A percentile compares a stretch with the other conserved stretches of the same genome.
These are phyloP conservation scores for Aspergillus pseudonomiae DNA, from an alignment of 2,329 filamentous ascomycete genomes.

Conservation along the genomic window DNA sequence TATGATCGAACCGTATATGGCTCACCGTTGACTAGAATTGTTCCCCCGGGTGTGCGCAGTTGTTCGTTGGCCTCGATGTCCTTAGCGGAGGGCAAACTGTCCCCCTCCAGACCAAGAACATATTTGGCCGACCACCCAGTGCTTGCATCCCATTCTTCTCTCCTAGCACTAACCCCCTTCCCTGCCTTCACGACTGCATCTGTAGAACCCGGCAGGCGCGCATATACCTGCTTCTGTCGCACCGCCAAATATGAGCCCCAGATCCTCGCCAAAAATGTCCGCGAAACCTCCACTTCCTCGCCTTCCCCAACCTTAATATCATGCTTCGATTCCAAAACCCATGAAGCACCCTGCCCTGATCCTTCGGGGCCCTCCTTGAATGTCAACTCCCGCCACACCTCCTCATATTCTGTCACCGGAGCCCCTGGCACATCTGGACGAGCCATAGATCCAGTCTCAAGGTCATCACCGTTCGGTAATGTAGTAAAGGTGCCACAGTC, in stretches of 20 bases:
- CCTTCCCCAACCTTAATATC: conserved; percentile 16
- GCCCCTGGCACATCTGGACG: conserved; percentile 37
- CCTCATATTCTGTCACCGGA: conserved; percentile 59
- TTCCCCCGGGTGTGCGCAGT: conserved; percentile 24
- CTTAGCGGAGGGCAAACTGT: conserved; percentile 26
- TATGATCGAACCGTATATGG: conserved; percentile 32
- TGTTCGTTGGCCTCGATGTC: conserved; percentile 14
- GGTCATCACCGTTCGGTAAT: conserved; percentile 44
- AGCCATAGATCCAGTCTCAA: conserved; percentile 45
- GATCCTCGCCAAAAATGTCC: conserved; percentile 35
- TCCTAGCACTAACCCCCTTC: conserved; percentile 30
- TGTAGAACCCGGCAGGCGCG: conserved; percentile 9
- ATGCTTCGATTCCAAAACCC: conserved; percentile 33
- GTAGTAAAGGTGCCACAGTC: conserved; percentile 43
- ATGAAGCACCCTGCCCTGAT: conserved; percentile 25
- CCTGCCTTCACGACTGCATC: conserved; percentile 26
- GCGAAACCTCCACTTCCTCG: conserved; percentile 22
- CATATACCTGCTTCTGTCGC: conserved; percentile 27
- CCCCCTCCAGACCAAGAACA: conserved; percentile 1
- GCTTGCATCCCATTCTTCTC: conserved; percentile 23
- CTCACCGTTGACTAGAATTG: conserved; percentile 20
- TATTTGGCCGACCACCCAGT: conserved; percentile 17
- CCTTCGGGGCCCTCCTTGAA: conserved; percentile 36
- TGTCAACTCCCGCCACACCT: conserved; percentile 62
- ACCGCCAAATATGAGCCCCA: conserved; percentile 36